Conservation (phyloP, 2,329 filamentous ascomycete species). For the Scedosporium apiospermum region DNA sequence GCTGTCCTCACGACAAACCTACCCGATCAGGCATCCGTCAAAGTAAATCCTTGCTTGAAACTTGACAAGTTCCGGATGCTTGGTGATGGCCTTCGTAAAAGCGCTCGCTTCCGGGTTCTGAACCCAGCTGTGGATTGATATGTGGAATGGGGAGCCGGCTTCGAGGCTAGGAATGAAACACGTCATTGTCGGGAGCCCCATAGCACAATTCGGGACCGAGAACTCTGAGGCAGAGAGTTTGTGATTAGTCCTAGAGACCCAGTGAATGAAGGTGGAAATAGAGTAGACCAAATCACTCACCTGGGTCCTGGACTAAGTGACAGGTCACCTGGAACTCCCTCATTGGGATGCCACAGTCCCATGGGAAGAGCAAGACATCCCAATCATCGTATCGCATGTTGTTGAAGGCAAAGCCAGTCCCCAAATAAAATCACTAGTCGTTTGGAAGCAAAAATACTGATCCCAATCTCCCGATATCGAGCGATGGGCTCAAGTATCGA, state of each 20-base stretch:
- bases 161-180: conserved; percentile 61
- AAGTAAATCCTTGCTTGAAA: conserved; percentile 61
- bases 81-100: conserved; percentile 45
- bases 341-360: conserved; percentile 55
- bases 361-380: conserved; percentile 75
- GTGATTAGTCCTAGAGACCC: not conserved
- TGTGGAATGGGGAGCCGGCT: conserved; percentile 50
- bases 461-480: too few species aligned
- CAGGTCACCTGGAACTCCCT: conserved; percentile 78
- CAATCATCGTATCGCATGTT: conserved; percentile 78
- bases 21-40: conserved; percentile 58
- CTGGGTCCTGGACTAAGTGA: conserved; percentile 50
- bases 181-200: conserved; percentile 55
- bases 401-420: conserved; percentile 16
- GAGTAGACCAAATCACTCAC: conserved; percentile 17
- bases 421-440: not conserved
- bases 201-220: conserved; percentile 36
- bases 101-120: conserved; percentile 46
- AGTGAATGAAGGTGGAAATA: not conserved
- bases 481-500: too few species aligned
- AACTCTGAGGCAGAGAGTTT: conserved; percentile 32
- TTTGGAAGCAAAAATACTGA: not conserved
- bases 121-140: conserved; percentile 70
- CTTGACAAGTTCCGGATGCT: conserved; percentile 43
- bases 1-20: conserved; percentile 16